Evolutionary conservation across 192 early-diverging fungal species (phyloP).

Genomic region (Rhizophagus clarus): DNA sequence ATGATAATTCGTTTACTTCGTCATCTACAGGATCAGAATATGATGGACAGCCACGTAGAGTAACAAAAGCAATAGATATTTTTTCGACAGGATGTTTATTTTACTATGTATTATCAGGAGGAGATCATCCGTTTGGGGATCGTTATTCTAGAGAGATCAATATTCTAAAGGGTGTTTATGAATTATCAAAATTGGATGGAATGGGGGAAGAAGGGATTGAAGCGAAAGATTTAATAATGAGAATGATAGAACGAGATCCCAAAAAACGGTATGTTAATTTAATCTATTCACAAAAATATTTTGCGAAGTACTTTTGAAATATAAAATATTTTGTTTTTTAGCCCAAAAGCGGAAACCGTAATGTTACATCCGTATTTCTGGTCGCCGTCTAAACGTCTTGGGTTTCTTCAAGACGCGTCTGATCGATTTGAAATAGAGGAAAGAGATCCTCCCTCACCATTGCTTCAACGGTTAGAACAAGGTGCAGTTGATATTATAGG

Average conservation of each 20-base stretch:
- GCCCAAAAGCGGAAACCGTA: slow-evolving; percentile 75
- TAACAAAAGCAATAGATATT: slow-evolving; percentile 92
- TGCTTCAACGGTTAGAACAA: slow-evolving; percentile 69
- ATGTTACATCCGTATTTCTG: slow-evolving; percentile 97
- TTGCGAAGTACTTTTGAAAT: too few species aligned
- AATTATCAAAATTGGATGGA: slow-evolving; percentile 72
- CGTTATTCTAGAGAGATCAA: slow-evolving; percentile 86
- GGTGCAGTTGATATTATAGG: slow-evolving; percentile 64
- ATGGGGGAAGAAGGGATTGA: slow-evolving; percentile 74
- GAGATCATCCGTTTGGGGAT: slow-evolving; percentile 96
- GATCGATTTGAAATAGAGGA: slow-evolving; percentile 93
- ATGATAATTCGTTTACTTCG: slow-evolving; percentile 38
- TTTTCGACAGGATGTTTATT: slow-evolving; percentile 97
- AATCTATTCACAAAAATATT: neutral
- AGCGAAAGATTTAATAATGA: slow-evolving; percentile 86
- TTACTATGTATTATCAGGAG: slow-evolving; percentile 87
- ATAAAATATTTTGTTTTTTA: slow-evolving; percentile 30
- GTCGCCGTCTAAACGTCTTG: slow-evolving; percentile 78
- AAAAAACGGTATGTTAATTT: slow-evolving; percentile 55
- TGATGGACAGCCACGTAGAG: slow-evolving; percentile 41
- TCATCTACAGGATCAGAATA: slow-evolving; percentile 40
- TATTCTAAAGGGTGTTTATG: slow-evolving; percentile 76
- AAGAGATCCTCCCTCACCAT: slow-evolving; percentile 64
- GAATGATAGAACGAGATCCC: slow-evolving; percentile 83
- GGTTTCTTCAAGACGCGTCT: slow-evolving; percentile 93